phyloP scores from a whole-genome alignment of 225 moss, liverwort and hornwort genomes.

The Pleurozium schreberi region DNA sequence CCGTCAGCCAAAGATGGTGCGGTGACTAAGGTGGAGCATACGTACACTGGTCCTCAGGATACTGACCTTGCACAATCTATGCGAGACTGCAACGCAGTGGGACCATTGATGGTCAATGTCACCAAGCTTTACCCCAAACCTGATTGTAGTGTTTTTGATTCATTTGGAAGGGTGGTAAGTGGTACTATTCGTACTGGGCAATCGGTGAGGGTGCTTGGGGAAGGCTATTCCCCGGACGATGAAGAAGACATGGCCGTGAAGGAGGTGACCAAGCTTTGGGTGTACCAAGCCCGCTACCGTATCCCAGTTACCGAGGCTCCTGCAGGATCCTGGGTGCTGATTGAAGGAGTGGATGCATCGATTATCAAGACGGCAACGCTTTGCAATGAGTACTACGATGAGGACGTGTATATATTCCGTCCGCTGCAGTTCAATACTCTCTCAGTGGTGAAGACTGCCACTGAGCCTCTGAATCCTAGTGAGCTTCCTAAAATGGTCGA shows the following conservation, averaged over 20 bases:
- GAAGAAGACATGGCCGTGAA: slow-evolving; percentile 4
- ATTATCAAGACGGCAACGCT: slow-evolving; percentile 93
- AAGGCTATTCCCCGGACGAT: slow-evolving; percentile 94
- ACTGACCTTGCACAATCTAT: slow-evolving; percentile 64
- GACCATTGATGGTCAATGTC: slow-evolving; percentile 88
- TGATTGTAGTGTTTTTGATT: slow-evolving; percentile 93
- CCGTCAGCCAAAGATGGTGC: slow-evolving; percentile 87
- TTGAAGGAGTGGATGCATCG: slow-evolving; percentile 93
- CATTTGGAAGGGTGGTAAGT: slow-evolving; percentile 87
- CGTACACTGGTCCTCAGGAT: slow-evolving; percentile 82
- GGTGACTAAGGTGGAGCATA: slow-evolving; percentile 74
- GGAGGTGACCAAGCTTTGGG: slow-evolving; percentile 59
- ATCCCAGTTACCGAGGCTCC: slow-evolving; percentile 38
- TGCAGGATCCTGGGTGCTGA: slow-evolving; percentile 17
- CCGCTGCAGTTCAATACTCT: slow-evolving; percentile 93
- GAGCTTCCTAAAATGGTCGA: slow-evolving; percentile 99
- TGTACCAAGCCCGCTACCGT: slow-evolving; percentile 78
- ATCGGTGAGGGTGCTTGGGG: slow-evolving; percentile 80
- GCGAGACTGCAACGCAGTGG: slow-evolving; percentile 76
- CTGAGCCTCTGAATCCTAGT: slow-evolving; percentile 92
- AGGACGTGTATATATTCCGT: slow-evolving; percentile 90
- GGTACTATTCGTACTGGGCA: slow-evolving; percentile 91
- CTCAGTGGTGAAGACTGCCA: slow-evolving; percentile 94
- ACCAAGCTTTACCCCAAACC: slow-evolving; percentile 91
- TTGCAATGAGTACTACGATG: slow-evolving; percentile 72